These are phyloP conservation scores for Candolleomyces aberdarensis DNA, from an alignment of 768 basidiomycete species.

Conservation along the genomic window DNA sequence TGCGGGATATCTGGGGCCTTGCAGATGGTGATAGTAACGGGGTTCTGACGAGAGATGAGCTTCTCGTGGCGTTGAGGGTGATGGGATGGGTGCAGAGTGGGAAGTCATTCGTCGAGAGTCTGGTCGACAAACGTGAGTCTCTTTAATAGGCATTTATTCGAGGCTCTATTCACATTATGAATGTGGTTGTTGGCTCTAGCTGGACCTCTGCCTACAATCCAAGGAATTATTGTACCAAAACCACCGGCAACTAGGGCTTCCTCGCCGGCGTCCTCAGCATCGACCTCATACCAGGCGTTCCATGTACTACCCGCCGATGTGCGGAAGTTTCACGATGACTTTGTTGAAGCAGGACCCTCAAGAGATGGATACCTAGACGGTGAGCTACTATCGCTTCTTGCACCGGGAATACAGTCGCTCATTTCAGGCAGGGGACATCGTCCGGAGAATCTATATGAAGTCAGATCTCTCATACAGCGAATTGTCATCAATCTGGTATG, in stretches of 20 bases:
- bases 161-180: neutral
- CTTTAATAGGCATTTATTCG: neutral
- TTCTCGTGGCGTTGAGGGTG: slow-evolving; percentile 16
- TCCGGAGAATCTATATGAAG: slow-evolving; percentile 60
- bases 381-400: slow-evolving; percentile 16
- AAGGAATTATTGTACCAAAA: slow-evolving; percentile 22
- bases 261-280: slow-evolving; percentile 24
- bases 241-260: slow-evolving; percentile 7
- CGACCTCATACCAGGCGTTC: slow-evolving; percentile 30
- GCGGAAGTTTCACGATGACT: slow-evolving; percentile 52
- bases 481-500: slow-evolving; percentile 60
- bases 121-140: slow-evolving; percentile 45
- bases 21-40: slow-evolving; percentile 16
- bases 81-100: slow-evolving; percentile 19
- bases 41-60: slow-evolving; percentile 11
- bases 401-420: neutral
- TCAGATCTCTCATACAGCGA: slow-evolving; percentile 56
- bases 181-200: slow-evolving; percentile 29
- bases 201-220: slow-evolving; percentile 45
- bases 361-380: slow-evolving; percentile 54
- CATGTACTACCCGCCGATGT: slow-evolving; percentile 46
- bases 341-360: slow-evolving; percentile 43
- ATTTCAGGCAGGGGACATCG: slow-evolving; percentile 46
- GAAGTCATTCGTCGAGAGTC: slow-evolving; percentile 29
- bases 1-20: slow-evolving; percentile 13